Conservation (phyloP, 2,329 filamentous ascomycete species). For the Colletotrichum sp. region DNA sequence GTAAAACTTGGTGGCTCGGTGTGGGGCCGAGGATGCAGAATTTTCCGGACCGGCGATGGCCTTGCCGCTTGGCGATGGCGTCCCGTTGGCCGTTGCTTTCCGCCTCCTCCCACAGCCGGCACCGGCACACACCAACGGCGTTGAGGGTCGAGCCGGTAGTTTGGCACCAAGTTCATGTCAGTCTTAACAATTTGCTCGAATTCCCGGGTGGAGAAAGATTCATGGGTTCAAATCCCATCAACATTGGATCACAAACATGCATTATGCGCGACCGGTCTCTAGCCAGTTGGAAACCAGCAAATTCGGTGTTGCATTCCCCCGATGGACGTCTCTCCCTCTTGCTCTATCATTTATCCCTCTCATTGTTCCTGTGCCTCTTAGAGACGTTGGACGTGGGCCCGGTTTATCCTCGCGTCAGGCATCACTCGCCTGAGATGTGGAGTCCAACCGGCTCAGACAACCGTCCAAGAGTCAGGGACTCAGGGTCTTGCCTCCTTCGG, state of each 20-base stretch:
- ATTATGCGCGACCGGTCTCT: background rate
- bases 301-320: background rate
- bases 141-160: background rate
- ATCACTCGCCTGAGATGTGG: constrained; percentile 6
- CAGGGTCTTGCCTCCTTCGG: constrained; percentile 15
- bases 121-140: background rate
- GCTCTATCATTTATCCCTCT: background rate
- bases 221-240: background rate
- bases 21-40: constrained; percentile 15
- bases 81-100: background rate
- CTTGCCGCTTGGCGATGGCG: background rate
- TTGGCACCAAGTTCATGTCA: background rate
- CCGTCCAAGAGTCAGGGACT: constrained; percentile 1
- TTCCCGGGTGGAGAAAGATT: background rate
- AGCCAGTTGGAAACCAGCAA: background rate
- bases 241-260: background rate
- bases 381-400: background rate
- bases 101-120: background rate
- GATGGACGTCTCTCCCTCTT: background rate
- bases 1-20: constrained; percentile 10
- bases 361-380: background rate
- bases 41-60: constrained; percentile 10
- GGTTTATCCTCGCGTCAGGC: background rate
- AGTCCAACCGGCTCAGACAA: background rate
- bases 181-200: background rate